These are phyloP conservation scores for Termitomyces sp. DNA, from an alignment of 768 basidiomycete genomes.

Conservation along the genomic window DNA sequence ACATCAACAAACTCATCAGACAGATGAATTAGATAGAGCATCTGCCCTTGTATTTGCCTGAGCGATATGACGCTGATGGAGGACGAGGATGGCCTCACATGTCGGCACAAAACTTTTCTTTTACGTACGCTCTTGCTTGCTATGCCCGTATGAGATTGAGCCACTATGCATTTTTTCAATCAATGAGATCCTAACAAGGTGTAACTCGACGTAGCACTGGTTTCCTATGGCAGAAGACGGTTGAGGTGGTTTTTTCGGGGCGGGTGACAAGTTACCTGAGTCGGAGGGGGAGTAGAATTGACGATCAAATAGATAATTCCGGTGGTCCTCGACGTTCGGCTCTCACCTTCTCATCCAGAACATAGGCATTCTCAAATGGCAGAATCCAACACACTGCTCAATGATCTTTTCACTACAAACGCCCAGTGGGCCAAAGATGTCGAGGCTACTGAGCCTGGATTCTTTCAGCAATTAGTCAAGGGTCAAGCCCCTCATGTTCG, in stretches of 20 bases:
- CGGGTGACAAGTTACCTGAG: not conserved
- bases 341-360: not conserved
- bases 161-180: conserved; percentile 13
- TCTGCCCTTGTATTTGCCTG: conserved; percentile 4
- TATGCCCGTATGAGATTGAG: conserved; percentile 17
- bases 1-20: conserved; percentile 97
- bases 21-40: conserved; percentile 76
- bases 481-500: conserved; percentile 68
- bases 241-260: not conserved
- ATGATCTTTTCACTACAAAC: conserved; percentile 44
- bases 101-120: conserved; percentile 12
- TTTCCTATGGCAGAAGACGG: not conserved
- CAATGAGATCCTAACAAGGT: not conserved
- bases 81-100: conserved; percentile 10
- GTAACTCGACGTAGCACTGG: not conserved
- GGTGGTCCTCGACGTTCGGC: too few species aligned
- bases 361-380: conserved; percentile 8
- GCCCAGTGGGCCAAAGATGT: conserved; percentile 68
- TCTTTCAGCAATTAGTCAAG: conserved; percentile 57
- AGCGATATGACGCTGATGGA: conserved; percentile 11
- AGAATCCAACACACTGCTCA: conserved; percentile 19
- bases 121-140: conserved; percentile 8
- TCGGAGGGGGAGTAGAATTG: not conserved
- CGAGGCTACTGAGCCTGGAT: conserved; percentile 48
- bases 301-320: not conserved